Evolutionary conservation across 345 rosid genomes (phyloP), one percentile per base, ranked within the genome.

Genomic region (Gossypium ekmanianum): DNA sequence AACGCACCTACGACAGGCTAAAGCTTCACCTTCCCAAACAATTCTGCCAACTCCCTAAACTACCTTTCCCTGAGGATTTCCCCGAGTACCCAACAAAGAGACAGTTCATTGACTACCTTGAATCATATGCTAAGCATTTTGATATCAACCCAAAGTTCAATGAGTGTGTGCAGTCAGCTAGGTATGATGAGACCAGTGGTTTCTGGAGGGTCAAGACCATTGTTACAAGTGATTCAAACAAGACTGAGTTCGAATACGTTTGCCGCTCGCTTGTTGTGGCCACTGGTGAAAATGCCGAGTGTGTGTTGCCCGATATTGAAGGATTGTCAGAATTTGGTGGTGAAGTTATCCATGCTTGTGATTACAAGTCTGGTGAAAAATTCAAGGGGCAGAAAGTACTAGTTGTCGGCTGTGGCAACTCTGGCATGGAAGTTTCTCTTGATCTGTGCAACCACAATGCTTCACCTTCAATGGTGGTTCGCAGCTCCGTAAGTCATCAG

Each of bases 261-360:
- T 93, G 98, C 88, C 79, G 87, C 63, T 95, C 97, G 96, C 92
- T 95, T 1, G 96, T 95, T 73, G 98, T 93, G 77, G 99, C 98
- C 11, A 95, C 99, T 0, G 98, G 99, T 1, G 98, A 93, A 80
- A 93, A 95, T 80, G 98, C 99, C 0, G 98, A 89, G 87, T 47
- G 86, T 27, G 90, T 89, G 50, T 72, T 73, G 78, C 98, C 99
- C 11, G 96, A 87, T 2, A 77, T 93, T 43, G 88, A 90, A 14
- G 99, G 99, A 7, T 77, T 91, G 52, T 56, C 77, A 0, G 92
- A 90, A 58, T 94, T 93, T 39, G 72, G 82, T 14, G 96, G 98
- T 2, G 89, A 93, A 52, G 89, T 95, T 34, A 59, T 87, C 24
- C 98, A 95, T 65, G 89, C 88, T 10, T 79, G 87, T 54, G 85